A percentile compares a stretch with the other conserved stretches of the same genome.
phyloP scores from a whole-genome alignment of 768 basidiomycete species.

The Suillus sp. region DNA sequence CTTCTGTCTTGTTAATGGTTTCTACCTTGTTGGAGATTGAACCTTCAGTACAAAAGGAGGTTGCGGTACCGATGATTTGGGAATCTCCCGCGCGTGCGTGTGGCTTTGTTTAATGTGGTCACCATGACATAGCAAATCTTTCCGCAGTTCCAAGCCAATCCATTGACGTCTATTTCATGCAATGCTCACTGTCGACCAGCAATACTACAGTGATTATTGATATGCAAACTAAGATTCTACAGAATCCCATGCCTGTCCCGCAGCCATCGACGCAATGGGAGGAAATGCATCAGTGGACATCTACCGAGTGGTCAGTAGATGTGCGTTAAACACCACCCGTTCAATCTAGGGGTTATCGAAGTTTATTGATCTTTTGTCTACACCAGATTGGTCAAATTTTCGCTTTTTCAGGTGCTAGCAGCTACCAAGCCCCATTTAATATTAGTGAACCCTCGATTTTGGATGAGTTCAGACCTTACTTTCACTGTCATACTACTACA shows the following conservation, averaged over 20 bases:
- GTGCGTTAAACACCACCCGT: not conserved
- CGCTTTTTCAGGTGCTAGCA: not conserved
- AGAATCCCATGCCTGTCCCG: not conserved
- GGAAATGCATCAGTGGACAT: not conserved
- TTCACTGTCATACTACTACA: not conserved
- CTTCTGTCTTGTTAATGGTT: not conserved
- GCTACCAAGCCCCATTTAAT: not conserved
- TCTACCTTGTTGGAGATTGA: not conserved
- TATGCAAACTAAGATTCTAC: not conserved
- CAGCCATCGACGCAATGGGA: not conserved
- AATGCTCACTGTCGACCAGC: not conserved
- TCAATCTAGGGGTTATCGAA: not conserved
- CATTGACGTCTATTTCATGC: not conserved
- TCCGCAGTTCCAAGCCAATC: rapidly evolving
- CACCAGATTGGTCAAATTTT: not conserved
- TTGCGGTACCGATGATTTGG: not conserved
- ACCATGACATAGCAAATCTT: not conserved
- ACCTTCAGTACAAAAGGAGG: not conserved
- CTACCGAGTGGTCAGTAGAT: not conserved
- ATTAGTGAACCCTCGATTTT: not conserved
- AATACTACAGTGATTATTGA: not conserved
- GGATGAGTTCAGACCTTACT: conserved; percentile 1
- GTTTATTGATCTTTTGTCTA: not conserved
- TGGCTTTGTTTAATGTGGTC: not conserved
- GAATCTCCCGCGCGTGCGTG: not conserved